Conservation (phyloP, 257 asterid species). For the Capsicum baccatum region DNA sequence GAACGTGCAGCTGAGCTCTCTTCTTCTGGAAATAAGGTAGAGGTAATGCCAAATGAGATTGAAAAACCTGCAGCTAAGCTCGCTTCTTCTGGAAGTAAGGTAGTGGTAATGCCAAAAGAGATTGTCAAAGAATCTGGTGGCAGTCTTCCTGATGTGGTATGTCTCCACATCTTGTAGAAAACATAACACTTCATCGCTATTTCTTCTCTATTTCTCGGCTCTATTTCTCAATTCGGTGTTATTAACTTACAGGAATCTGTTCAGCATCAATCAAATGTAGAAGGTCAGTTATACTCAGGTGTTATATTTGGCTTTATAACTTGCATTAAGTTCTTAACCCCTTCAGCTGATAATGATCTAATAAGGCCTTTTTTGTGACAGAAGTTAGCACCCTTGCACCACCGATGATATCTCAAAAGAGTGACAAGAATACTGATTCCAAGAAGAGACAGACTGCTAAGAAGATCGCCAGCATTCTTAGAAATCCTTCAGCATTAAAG, state of each 20-base stretch:
- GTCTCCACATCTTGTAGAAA: not conserved
- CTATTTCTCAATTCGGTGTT: conserved; percentile 33
- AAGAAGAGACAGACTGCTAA: conserved; percentile 65
- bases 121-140: conserved; percentile 23
- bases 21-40: conserved; percentile 33
- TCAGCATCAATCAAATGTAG: conserved; percentile 30
- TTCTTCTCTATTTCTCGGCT: not conserved
- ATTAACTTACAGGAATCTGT: conserved; percentile 30
- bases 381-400: conserved; percentile 77
- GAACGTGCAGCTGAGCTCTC: not conserved
- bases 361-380: conserved; percentile 3
- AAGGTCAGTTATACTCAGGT: conserved; percentile 39
- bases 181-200: not conserved
- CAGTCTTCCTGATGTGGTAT: conserved; percentile 28
- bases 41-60: conserved; percentile 29
- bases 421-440: conserved; percentile 40
- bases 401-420: conserved; percentile 24
- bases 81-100: conserved; percentile 24
- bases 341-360: not conserved
- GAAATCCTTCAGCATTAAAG: conserved; percentile 65
- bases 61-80: not conserved
- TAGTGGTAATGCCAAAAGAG: conserved; percentile 34
- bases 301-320: not conserved
- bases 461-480: conserved; percentile 65
- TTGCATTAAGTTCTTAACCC: not conserved